Evolutionary conservation across 2,329 filamentous ascomycete genomes (phyloP), one percentile per base, ranked within the genome.

Genomic region (Chaetothyriales sp.): DNA sequence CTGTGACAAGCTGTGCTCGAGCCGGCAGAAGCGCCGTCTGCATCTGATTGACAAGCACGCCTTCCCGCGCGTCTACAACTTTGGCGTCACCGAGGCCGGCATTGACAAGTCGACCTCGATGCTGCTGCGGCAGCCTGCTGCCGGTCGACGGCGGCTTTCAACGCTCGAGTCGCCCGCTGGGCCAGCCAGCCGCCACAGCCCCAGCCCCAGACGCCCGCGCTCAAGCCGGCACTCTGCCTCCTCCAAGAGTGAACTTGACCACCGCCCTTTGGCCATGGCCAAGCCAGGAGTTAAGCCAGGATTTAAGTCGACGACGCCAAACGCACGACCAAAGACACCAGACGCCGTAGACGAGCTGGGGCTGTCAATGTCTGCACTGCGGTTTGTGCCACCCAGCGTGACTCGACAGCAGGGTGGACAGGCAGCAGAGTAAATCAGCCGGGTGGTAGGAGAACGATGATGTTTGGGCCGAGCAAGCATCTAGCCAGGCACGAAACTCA

Each of bases 11-110:
- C 82, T 88, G 65, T 95, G 89, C 69, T 81, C 79, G 51, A 89
- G 86, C 3, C 82, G 85, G 28, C 82, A 86, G 62, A 97, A 95
- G 68, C 80, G 92, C 45, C 78, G 86, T 33, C 80, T 87, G 65
- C 90, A 98, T 72, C 75, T 95, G 58, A 87, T 95, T 59, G 89
- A 95, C 72, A 95, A 95, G 70, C 92, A 98, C 68, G 77, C 83
- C 70, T 98, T 92, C 64, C 90, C 89, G 9, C 81, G 80, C 64
- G 85, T 86, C 62, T 95, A 89, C 69, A 90, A 94, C 67, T 95
- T 94, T 62, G 80, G 81, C 48, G 79, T 97, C 49, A 84, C 94
- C 2, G 86, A 89, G 58, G 47, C 87, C 56, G 92, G 92, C n/a
- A 86, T 95, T 55, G 90, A 95, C 63, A 83, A 83, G 47, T 80